phyloP scores from a whole-genome alignment of 306 rosid genomes.

The Citrullus colocynthis region DNA sequence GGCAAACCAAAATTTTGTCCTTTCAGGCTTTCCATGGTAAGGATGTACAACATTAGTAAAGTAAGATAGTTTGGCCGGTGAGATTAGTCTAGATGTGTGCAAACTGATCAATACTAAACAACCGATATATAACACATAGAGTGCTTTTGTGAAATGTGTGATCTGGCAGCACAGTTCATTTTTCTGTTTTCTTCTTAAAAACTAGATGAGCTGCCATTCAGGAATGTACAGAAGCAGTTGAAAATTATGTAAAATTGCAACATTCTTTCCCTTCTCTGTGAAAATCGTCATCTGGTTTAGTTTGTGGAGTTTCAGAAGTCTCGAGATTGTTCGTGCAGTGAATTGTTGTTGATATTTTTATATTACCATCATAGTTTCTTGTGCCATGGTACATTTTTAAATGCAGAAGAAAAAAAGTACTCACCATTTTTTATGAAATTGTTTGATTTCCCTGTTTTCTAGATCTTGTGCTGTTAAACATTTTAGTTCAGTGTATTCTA shows the following conservation, averaged over 20 bases:
- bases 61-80: neutral
- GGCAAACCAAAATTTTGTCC: conserved; percentile 80
- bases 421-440: neutral
- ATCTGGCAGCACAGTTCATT: too few relatives aligned
- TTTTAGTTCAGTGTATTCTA: neutral
- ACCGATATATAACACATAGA: neutral
- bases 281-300: neutral
- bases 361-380: neutral
- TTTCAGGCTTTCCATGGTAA: conserved; percentile 70
- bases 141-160: neutral
- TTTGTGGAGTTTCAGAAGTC: neutral
- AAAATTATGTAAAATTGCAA: neutral
- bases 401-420: neutral
- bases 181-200: neutral
- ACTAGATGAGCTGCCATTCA: neutral
- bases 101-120: neutral
- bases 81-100: neutral
- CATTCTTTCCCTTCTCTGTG: neutral
- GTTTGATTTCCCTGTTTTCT: neutral
- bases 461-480: neutral
- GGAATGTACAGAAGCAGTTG: neutral
- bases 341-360: neutral
- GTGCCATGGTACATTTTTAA: neutral
- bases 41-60: neutral
- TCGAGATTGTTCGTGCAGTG: neutral